Conservation (phyloP, 2,329 filamentous ascomycete genomes). For the Triangularia setosa region DNA sequence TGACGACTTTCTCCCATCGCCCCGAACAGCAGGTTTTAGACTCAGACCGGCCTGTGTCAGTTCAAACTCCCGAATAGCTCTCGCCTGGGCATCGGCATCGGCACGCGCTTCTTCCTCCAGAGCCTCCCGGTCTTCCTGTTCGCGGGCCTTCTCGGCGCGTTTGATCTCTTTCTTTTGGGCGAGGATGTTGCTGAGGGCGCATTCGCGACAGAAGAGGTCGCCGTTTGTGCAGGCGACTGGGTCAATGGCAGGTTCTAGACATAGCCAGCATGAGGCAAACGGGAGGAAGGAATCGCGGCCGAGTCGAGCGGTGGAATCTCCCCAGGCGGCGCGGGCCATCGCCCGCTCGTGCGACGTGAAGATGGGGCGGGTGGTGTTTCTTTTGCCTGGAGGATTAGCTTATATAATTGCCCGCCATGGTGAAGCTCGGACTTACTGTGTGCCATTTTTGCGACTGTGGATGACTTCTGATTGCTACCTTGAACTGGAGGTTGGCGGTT, state of each 20-base stretch:
- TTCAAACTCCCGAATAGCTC: constrained; percentile 80
- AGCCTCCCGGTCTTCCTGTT: constrained; percentile 58
- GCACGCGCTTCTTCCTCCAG: constrained; percentile 56
- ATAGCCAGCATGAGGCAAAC: constrained; percentile 85
- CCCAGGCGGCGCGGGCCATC: constrained; percentile 78
- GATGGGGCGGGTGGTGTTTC: constrained; percentile 86
- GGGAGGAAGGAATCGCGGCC: constrained; percentile 87
- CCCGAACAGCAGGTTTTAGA: constrained; percentile 34
- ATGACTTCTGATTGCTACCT: too few species aligned
- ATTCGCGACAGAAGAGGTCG: constrained; percentile 94
- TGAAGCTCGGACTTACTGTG: constrained; percentile 39
- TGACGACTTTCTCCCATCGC: constrained; percentile 20
- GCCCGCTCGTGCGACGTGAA: constrained; percentile 90
- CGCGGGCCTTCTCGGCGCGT: constrained; percentile 64
- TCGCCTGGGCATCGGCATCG: constrained; percentile 65
- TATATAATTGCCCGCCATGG: not conserved
- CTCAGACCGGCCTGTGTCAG: constrained; percentile 69
- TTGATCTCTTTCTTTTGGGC: constrained; percentile 90
- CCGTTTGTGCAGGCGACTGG: constrained; percentile 81
- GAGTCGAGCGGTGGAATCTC: constrained; percentile 75
- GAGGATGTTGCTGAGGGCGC: constrained; percentile 85
- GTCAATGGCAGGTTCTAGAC: constrained; percentile 73
- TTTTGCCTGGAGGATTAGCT: constrained; percentile 55
- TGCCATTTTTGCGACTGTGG: constrained; percentile 31
- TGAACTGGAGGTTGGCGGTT: too few species aligned